Percentiles rank a stretch among this genome's conserved stretches.
phyloP scores from a whole-genome alignment of 202 grass and related monocot genomes.

The Zoysia matrella region DNA sequence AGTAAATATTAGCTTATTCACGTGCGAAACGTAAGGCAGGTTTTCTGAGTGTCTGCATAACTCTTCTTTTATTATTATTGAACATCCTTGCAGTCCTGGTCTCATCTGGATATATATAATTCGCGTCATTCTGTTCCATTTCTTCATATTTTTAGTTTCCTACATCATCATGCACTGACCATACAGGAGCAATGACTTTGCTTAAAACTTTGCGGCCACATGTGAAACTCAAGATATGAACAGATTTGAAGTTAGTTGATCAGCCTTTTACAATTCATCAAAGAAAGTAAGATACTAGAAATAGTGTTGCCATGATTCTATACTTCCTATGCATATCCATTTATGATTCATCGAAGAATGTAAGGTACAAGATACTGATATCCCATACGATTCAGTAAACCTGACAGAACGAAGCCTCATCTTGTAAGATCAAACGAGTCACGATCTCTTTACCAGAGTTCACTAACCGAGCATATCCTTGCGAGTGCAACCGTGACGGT shows the following conservation, averaged over 20 bases:
- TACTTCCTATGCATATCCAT: too few species aligned
- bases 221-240: background rate
- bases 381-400: background rate
- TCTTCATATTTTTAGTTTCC: background rate
- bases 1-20: background rate
- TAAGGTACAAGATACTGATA: background rate
- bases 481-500: background rate
- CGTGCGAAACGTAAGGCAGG: background rate
- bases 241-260: background rate
- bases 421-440: background rate
- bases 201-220: background rate
- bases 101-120: background rate
- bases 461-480: background rate
- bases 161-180: background rate
- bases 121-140: background rate
- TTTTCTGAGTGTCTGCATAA: background rate
- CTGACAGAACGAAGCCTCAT: background rate
- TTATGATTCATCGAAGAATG: too few species aligned
- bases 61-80: background rate
- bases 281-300: background rate
- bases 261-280: background rate
- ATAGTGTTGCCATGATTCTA: too few species aligned
- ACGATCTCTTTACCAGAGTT: slow-evolving; percentile 16
- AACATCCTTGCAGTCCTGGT: background rate
- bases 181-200: background rate